Evolutionary conservation across 208 protist genomes (phyloP), one percentile per base, ranked within the genome.

Genomic region (Trypanosomatidae sp.): DNA sequence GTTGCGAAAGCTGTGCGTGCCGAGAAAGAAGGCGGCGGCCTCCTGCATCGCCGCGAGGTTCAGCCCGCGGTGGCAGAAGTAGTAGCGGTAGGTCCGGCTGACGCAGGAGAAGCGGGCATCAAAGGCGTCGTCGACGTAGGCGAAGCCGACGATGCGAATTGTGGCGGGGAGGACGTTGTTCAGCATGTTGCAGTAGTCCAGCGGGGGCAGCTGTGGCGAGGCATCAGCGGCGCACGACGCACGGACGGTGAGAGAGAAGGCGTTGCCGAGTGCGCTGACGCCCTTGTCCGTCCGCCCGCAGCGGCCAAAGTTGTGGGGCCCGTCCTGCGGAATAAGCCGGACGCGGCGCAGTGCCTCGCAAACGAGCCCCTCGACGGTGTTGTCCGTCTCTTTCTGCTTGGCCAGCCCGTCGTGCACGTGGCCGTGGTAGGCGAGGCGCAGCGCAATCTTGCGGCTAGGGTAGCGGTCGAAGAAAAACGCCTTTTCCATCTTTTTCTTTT

Each of bases 1-100:
- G 83, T 99, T 99, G 49, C 95, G 86, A 78, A 98, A 99, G 83
- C 98, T 98, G 81, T 99, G 98, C n/a, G 84, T 82, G 25, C 99
- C 99, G 25, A 97, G 69, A 33, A 99, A 88, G 36, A 78, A 72
- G 25, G 65, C 56, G 0, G 91, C 91, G 3, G 95, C 98, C 67
- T 94, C 69, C 15, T 80, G 88, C 98, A 99, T 99, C 52, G 81
- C 88, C 28, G 77, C 84, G 2, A 98, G 30, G 76, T 97, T 84
- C 7, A 96, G 74, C 15, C 88, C 91, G n/a, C 76, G 70, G 72
- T 97, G 90, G 65, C 80, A 84, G 66, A 98, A 97, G 79, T 95
- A 97, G 76, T 95, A 99, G 50, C 96, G 96, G 73, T 94, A 99
- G 6, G 90, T 98, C 46, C 97, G 81, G 25, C 77, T 78, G n/a